Percentiles rank a stretch among this genome's conserved stretches.
These are phyloP conservation scores for Aspergillus vadensis DNA, from an alignment of 2,329 filamentous ascomycete species.

Conservation along the genomic window DNA sequence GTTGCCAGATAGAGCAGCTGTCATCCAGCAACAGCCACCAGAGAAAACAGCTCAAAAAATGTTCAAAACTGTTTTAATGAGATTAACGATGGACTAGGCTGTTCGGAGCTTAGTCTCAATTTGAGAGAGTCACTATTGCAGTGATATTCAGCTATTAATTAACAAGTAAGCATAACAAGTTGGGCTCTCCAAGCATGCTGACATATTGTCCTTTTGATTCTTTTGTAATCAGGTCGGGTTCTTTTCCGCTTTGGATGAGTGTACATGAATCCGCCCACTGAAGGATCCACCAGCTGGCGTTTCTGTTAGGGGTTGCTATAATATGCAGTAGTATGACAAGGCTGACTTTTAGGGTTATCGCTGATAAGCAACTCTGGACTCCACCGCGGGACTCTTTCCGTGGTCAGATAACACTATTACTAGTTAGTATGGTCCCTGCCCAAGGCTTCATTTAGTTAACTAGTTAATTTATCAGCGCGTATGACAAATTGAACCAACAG, in stretches of 20 bases:
- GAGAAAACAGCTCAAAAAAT: neutral
- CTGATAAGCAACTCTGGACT: neutral
- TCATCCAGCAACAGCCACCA: neutral
- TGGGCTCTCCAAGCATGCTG: neutral
- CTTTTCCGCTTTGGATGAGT: neutral
- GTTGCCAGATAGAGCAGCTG: neutral
- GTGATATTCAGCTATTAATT: neutral
- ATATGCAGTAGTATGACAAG: too few species aligned
- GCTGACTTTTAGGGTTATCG: neutral
- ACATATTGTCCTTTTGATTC: neutral
- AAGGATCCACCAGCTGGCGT: too few species aligned
- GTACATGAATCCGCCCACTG: neutral
- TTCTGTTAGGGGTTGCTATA: too few species aligned
- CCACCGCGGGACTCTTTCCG: neutral
- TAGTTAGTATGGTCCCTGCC: too few species aligned
- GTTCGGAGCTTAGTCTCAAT: neutral
- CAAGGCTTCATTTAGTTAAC: too few species aligned
- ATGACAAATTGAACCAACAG: too few species aligned
- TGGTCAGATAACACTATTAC: neutral
- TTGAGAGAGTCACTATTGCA: neutral
- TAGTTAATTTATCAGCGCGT: too few species aligned
- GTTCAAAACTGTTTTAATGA: neutral
- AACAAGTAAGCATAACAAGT: too few species aligned
- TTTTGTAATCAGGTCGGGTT: neutral
- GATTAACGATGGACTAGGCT: neutral